Conservation (phyloP, 129 eudicot species). For the Tagetes patula region DNA sequence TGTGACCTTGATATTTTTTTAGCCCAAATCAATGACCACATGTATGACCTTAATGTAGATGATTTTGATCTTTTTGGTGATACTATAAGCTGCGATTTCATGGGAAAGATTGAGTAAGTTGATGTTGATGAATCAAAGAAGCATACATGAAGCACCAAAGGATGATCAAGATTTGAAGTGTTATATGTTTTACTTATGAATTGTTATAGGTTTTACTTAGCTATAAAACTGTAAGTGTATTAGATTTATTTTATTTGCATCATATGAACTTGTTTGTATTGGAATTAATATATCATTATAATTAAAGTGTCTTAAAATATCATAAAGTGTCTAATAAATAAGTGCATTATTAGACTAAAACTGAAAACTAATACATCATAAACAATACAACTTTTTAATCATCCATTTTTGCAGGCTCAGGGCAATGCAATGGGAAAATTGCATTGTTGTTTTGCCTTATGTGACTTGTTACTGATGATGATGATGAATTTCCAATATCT, state of each 20-base stretch:
- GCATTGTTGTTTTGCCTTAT: conserved; percentile 48
- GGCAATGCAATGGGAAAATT: conserved; percentile 46
- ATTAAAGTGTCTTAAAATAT: too few species aligned
- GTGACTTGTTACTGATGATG: conserved; percentile 16
- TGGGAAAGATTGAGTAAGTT: not conserved
- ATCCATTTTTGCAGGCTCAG: conserved; percentile 24
- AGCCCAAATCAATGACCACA: too few species aligned
- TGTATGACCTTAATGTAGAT: too few species aligned
- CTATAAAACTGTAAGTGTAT: not conserved
- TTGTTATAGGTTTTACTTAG: not conserved
- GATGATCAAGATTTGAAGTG: not conserved
- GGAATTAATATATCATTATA: too few species aligned
- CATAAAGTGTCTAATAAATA: not conserved
- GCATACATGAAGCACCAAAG: not conserved
- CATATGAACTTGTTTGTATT: not conserved
- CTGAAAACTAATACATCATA: too few species aligned
- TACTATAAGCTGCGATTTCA: not conserved
- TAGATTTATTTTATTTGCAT: not conserved
- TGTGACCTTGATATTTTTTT: too few species aligned
- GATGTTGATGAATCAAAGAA: conserved; percentile 13
- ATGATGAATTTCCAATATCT: conserved; percentile 55
- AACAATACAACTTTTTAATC: not conserved
- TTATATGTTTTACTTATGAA: not conserved
- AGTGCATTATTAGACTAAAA: conserved; percentile 17
- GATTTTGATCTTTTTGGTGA: too few species aligned